Conservation (phyloP, 176 grass and related monocot genomes). For the Thalia dealbata region DNA sequence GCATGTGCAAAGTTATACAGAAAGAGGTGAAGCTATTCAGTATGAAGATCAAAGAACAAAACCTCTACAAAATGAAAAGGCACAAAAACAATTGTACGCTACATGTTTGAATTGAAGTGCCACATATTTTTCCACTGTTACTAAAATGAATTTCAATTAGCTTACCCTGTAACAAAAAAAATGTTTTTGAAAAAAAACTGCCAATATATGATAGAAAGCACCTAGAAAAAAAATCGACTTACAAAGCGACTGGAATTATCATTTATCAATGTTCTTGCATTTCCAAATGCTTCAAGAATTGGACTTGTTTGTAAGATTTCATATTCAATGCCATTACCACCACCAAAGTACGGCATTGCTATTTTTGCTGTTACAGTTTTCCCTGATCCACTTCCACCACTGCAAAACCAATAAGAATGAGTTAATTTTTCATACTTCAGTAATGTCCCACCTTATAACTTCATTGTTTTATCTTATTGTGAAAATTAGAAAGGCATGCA, state of each 20-base stretch:
- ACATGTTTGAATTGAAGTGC: constrained; percentile 98
- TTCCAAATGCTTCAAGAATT: constrained; percentile 98
- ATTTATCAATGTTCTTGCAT: constrained; percentile 95
- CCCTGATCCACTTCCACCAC: constrained; percentile 97
- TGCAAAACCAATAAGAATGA: constrained; percentile 30
- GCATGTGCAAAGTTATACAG: constrained; percentile 14
- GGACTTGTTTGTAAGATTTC: constrained; percentile 96
- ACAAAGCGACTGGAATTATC: constrained; percentile 99
- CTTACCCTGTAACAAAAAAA: constrained; percentile 54
- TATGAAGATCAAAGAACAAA: constrained; percentile 27
- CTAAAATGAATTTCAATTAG: constrained; percentile 98
- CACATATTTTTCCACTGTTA: constrained; percentile 81
- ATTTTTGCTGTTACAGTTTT: constrained; percentile 99
- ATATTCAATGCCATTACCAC: constrained; percentile 94
- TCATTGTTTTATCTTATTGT: no score
- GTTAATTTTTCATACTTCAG: constrained; percentile 16
- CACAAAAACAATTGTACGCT: constrained; percentile 23
- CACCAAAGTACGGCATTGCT: constrained; percentile 98
- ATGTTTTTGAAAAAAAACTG: no score
- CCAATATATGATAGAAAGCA: background rate
- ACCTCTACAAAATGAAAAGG: background rate
- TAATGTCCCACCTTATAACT: background rate
- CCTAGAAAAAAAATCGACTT: constrained; percentile 34
- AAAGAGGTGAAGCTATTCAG: constrained; percentile 25
- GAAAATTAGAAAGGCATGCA: background rate